Evolutionary conservation across 2,329 filamentous ascomycete genomes (phyloP).

Genomic region (Macrophomina phaseolina): DNA sequence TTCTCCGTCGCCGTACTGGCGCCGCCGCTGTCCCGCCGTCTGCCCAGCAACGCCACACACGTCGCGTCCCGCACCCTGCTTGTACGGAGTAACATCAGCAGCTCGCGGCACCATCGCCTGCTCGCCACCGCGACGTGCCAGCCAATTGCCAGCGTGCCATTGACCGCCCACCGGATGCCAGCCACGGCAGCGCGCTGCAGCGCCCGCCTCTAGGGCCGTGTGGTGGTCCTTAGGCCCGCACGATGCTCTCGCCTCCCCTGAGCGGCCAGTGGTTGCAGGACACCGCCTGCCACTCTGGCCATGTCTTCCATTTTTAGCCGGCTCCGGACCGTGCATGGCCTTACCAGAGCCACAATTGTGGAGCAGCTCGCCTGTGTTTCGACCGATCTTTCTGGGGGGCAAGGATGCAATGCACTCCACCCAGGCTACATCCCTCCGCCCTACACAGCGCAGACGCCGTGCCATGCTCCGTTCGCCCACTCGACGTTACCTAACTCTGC

Average conservation of each 20-base stretch:
- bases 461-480: slow-evolving; percentile 6
- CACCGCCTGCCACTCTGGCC: not conserved
- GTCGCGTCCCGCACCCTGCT: not conserved
- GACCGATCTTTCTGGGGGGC: not conserved
- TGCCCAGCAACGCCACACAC: slow-evolving; percentile 6
- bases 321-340: not conserved
- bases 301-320: slow-evolving; percentile 13
- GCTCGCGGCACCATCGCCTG: not conserved
- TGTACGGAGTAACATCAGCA: not conserved
- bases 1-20: not conserved
- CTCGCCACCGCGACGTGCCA: no score
- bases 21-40: not conserved
- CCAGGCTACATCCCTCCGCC: not conserved
- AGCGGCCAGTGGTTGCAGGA: not conserved
- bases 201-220: not conserved
- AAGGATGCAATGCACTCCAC: not conserved
- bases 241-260: slow-evolving; percentile 4
- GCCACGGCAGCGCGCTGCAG: not conserved
- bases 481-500: slow-evolving; percentile 9
- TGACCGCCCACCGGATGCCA: not conserved
- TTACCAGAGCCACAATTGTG: slow-evolving; percentile 19
- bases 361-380: slow-evolving; percentile 9
- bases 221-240: slow-evolving; percentile 11
- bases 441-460: not conserved
- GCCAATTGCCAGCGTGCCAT: not conserved